Evolutionary conservation across 768 basidiomycete genomes (phyloP).

Genomic region (Boletus vinaceobasis): DNA sequence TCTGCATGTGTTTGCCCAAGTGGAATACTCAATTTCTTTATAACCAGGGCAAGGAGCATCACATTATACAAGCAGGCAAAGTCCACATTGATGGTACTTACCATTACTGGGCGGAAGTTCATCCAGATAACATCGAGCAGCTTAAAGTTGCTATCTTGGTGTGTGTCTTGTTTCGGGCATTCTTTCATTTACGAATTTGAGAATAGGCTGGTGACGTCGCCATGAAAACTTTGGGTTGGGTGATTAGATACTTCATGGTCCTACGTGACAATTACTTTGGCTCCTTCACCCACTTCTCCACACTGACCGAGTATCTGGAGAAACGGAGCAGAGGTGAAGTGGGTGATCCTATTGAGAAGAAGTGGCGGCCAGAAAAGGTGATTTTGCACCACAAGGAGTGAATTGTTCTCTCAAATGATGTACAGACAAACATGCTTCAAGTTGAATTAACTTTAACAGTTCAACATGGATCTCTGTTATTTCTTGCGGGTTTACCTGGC

Average conservation of each 20-base stretch:
- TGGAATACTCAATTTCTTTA: constrained; percentile 88
- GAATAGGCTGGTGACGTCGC: constrained; percentile 49
- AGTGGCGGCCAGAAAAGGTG: constrained; percentile 80
- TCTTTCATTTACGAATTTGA: neutral
- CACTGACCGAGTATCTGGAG: constrained; percentile 79
- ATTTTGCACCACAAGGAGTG: constrained; percentile 9
- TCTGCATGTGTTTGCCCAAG: constrained; percentile 69
- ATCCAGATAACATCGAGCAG: constrained; percentile 73
- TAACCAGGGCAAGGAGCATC: constrained; percentile 54
- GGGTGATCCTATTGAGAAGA: constrained; percentile 79
- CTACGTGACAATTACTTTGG: constrained; percentile 94
- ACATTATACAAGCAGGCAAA: constrained; percentile 55
- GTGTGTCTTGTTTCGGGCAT: neutral
- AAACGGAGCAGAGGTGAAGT: constrained; percentile 55
- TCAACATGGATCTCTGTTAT: constrained; percentile 49
- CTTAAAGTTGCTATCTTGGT: constrained; percentile 67
- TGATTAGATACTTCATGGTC: constrained; percentile 82
- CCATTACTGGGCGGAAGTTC: constrained; percentile 64
- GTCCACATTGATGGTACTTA: constrained; percentile 69
- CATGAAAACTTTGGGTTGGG: constrained; percentile 82
- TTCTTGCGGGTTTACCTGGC: constrained; percentile 68
- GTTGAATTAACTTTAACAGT: constrained; percentile 59
- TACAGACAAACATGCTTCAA: constrained; percentile 81
- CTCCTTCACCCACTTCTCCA: constrained; percentile 89
- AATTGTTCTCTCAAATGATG: constrained; percentile 5